Evolutionary conservation across 2,329 filamentous ascomycete species (phyloP).

Genomic region (Fusarium napiforme): DNA sequence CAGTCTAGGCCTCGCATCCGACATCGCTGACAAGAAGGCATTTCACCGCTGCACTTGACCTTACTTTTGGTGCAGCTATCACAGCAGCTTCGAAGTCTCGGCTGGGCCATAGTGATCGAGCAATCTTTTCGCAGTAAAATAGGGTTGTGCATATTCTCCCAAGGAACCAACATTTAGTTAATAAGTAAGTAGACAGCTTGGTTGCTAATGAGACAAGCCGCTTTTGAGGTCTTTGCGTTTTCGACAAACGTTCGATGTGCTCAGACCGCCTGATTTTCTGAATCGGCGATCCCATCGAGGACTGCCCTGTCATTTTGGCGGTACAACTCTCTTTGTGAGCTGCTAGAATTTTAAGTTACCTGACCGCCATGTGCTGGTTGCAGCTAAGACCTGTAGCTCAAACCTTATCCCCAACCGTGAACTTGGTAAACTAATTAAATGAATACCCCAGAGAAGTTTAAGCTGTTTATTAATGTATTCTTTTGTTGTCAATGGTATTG

Average conservation of each 20-base stretch:
- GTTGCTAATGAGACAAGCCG: neutral
- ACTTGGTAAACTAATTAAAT: neutral
- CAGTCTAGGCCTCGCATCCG: neutral
- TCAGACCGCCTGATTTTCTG: neutral
- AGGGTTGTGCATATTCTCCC: rapidly evolving
- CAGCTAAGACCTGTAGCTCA: neutral
- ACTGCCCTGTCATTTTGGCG: neutral
- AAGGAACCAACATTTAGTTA: rapidly evolving
- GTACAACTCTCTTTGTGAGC: neutral
- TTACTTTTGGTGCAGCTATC: neutral
- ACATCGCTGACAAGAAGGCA: neutral
- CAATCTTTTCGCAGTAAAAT: neutral
- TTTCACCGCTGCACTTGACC: neutral
- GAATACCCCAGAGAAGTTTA: too few relatives aligned
- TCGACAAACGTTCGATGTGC: neutral
- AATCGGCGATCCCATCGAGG: neutral
- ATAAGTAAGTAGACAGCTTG: neutral
- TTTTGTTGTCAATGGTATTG: rapidly evolving
- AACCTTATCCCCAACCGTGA: neutral
- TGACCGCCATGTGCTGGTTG: neutral
- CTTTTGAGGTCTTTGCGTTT: neutral
- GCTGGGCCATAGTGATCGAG: rapidly evolving
- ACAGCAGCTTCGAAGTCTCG: neutral
- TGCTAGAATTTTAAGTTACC: neutral
- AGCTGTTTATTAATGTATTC: rapidly evolving